Evolutionary conservation across 192 early-diverging fungal species (phyloP), one percentile per base, ranked within the genome.

Genomic region (Geosiphon pyriformis): DNA sequence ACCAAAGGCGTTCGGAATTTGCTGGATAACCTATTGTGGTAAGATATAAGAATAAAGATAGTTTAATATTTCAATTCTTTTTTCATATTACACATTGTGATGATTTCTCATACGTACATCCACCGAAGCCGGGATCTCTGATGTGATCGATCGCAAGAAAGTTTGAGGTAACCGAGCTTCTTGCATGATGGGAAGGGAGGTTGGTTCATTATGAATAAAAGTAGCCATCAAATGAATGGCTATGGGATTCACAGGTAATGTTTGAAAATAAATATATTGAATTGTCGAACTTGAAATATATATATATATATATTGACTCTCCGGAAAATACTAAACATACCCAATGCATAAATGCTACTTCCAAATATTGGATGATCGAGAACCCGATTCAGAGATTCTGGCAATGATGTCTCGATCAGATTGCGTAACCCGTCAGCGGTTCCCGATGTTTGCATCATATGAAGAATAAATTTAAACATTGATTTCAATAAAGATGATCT

Each of bases 161-260:
- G 85, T 84, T 56, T 94, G 85, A 1, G 95, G 93, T 32, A 99
- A 74, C 49, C 86, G 83, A 7, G 87, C 79, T 74, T 99, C 97
- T 72, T 99, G 97, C 35, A 99, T 81, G 58, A 99, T 96, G 8
- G 90, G 73, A 27, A 99, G 76, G 15, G 86, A 93, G 0, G 95
- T 98, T 1, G 97, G 97, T 62, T 99, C 97, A 67, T 99, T 99
- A 70, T 99, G 94, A 35, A 99, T 93, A 55, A 99, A 90, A 3
- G 91, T 93, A 0, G 95, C 87, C 84, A 92, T 94, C 42, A 95
- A 90, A 70, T 95, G 94, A 65, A 94, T 89, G 0, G 93, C 92
- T 65, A 88, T 70, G 26, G 80, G 82, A 54, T 82, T 85, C 8
- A 88, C 62, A 71, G 75, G 78, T 29, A 69, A 25, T 4, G 32